Percentiles rank a stretch among this genome's conserved stretches.
phyloP scores from a whole-genome alignment of 768 basidiomycete species.

The Lentinula lateritia region DNA sequence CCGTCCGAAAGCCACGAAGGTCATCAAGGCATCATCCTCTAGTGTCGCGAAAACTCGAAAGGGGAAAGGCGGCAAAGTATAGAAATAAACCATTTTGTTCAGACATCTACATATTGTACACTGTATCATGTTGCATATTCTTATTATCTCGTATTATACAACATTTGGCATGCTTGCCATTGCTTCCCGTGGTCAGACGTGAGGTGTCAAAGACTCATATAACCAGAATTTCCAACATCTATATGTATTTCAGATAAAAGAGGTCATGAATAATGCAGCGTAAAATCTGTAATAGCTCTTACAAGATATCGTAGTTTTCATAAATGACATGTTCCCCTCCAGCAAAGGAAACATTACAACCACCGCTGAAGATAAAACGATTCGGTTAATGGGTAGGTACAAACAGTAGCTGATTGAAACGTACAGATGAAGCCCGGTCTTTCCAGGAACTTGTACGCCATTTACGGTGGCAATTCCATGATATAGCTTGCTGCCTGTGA shows the following conservation, averaged over 20 bases:
- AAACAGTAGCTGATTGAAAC: conserved; percentile 13
- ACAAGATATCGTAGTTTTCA: conserved; percentile 46
- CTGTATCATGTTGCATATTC: not conserved
- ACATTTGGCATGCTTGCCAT: not conserved
- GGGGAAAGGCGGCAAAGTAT: not conserved
- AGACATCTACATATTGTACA: not conserved
- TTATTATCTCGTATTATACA: not conserved
- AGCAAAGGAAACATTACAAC: conserved; percentile 40
- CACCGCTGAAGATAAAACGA: conserved; percentile 24
- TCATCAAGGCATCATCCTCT: not conserved
- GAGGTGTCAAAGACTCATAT: not conserved
- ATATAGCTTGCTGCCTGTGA: conserved; percentile 46
- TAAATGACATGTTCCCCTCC: conserved; percentile 35
- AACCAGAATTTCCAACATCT: conserved; percentile 34
- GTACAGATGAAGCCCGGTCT: conserved; percentile 67
- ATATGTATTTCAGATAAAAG: not conserved
- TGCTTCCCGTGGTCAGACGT: not conserved
- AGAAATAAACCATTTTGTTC: not conserved
- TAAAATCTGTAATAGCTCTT: conserved; percentile 15
- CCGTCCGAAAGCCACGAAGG: not conserved
- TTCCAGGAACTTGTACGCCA: conserved; percentile 63
- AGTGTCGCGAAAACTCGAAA: not conserved
- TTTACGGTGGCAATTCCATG: conserved; percentile 55
- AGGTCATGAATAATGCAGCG: not conserved
- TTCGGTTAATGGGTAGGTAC: not conserved